Evolutionary conservation across 345 rosid genomes (phyloP).

Genomic region (Lumnitzera littorea): DNA sequence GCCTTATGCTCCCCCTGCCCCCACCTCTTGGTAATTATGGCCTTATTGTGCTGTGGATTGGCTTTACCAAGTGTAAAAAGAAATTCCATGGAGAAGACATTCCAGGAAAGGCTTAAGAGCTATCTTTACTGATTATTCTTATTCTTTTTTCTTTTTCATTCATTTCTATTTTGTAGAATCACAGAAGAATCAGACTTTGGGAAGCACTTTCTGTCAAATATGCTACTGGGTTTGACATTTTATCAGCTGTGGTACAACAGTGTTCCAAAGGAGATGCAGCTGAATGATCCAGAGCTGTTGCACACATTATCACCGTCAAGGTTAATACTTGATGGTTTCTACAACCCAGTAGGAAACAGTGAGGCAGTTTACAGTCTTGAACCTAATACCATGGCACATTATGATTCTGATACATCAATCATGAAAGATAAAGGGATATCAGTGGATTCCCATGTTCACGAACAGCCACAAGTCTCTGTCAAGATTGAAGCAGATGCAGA

Average conservation of each 20-base stretch:
- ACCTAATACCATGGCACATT: conserved; percentile 21
- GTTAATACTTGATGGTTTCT: conserved; percentile 21
- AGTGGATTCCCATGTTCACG: conserved; percentile 11
- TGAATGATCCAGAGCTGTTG: conserved; percentile 22
- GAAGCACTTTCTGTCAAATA: conserved; percentile 37
- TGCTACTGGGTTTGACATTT: conserved; percentile 55
- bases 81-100: not conserved
- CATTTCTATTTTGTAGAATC: conserved; percentile 34
- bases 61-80: too few relatives aligned
- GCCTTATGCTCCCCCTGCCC: too few relatives aligned
- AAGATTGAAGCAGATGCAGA: conserved; percentile 23
- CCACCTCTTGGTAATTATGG: not conserved
- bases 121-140: not conserved
- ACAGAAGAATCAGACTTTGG: conserved; percentile 41
- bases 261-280: conserved; percentile 33
- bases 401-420: conserved; percentile 57
- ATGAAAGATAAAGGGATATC: conserved; percentile 35
- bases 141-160: not conserved
- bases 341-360: conserved; percentile 16
- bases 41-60: not conserved
- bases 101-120: not conserved
- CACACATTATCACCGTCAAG: conserved; percentile 17
- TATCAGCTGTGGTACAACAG: conserved; percentile 51
- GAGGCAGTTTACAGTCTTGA: conserved; percentile 23
- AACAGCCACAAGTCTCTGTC: conserved; percentile 8